Base-by-base conservation (phyloP, 2,329 filamentous ascomycete species). In the Fusarium veterinarium region DNA sequence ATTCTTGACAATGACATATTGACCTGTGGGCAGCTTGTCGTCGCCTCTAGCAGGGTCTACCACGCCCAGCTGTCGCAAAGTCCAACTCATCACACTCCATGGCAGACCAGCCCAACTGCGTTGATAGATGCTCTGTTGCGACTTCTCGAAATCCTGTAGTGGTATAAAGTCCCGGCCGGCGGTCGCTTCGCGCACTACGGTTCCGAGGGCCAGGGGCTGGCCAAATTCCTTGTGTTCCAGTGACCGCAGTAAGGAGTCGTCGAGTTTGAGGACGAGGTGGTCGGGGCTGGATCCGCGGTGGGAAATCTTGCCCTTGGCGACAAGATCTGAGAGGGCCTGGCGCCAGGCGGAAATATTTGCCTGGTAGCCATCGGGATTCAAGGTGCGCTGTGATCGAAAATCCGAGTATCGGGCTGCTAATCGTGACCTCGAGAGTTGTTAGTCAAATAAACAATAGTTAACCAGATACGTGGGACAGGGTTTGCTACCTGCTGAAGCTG, bases 391-490 rank as follows among this genome's bases (percentile, higher is more conserved):
- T 9, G 89, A 83, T 41, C 90, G 86, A 79, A 97, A 97, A 80
- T 97, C 95, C 52, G 94, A 95, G 83, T 97, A 97, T 49, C 97
- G 90, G 9, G 94, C 95, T 17, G 93, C 91, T 17, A 97, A 87
- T 55, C 95, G 93, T 71, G 91, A 89, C 83, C 92, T 94, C 73
- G 23, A 30, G n/a, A 8, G 3, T 28, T 16, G 10, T 58, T n/a
- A 72, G 59, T 44, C 12, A n/a, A 48, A n/a, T 12, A n/a, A 48
- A 20, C 11, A 23, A 14, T 16, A 11, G 19, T 33, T 20, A 58
- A 30, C 25, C 8, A 20, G 25, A 46, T 37, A 13, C 17, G 13
- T 30, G 17, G 37, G 23, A 44, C 40, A 37, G 45, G 17, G 19
- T 38, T 17, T 45, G 28, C 23, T 79, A 90, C 89, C 84, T 89